Conservation (phyloP, 2,329 filamentous ascomycete genomes). For the Ophiostoma sp. region DNA sequence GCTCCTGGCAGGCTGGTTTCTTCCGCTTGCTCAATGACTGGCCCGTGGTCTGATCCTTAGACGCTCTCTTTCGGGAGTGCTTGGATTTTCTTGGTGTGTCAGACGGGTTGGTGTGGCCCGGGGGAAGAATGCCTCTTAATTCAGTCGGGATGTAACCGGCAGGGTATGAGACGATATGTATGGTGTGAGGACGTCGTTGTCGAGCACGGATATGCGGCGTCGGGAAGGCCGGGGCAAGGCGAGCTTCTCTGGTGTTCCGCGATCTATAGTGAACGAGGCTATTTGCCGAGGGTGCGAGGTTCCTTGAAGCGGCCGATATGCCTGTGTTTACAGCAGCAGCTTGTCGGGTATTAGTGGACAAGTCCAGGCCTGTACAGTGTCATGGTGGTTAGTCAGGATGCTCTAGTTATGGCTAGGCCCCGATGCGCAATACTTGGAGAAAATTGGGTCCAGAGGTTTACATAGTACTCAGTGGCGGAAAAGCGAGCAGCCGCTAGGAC, state of each 20-base stretch:
- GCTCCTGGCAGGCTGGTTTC: background rate
- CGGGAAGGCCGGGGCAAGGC: slow-evolving; percentile 32
- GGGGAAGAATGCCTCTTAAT: slow-evolving; percentile 31
- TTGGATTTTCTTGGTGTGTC: background rate
- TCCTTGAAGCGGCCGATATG: background rate
- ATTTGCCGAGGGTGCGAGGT: slow-evolving; percentile 10
- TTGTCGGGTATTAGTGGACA: slow-evolving; percentile 12
- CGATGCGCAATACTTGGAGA: background rate
- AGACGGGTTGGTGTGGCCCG: slow-evolving; percentile 9
- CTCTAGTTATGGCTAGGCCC: background rate
- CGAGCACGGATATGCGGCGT: slow-evolving; percentile 45
- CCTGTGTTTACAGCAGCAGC: background rate
- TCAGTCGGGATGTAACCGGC: slow-evolving; percentile 40
- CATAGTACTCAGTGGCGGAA: background rate
- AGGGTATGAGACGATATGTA: slow-evolving; percentile 49
- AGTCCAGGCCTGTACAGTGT: slow-evolving; percentile 11
- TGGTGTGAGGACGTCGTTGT: slow-evolving; percentile 50
- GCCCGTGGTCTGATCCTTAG: background rate
- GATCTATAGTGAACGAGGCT: slow-evolving; percentile 31
- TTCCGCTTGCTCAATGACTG: background rate
- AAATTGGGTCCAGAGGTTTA: background rate
- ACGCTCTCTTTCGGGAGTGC: background rate
- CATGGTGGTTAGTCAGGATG: slow-evolving; percentile 18
- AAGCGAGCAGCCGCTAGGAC: slow-evolving; percentile 9
- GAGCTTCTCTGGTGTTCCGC: slow-evolving; percentile 26